Percentiles rank a stretch among this genome's conserved stretches.
phyloP scores from a whole-genome alignment of 352 stramenopile species.

The Blastocystis sp. region DNA sequence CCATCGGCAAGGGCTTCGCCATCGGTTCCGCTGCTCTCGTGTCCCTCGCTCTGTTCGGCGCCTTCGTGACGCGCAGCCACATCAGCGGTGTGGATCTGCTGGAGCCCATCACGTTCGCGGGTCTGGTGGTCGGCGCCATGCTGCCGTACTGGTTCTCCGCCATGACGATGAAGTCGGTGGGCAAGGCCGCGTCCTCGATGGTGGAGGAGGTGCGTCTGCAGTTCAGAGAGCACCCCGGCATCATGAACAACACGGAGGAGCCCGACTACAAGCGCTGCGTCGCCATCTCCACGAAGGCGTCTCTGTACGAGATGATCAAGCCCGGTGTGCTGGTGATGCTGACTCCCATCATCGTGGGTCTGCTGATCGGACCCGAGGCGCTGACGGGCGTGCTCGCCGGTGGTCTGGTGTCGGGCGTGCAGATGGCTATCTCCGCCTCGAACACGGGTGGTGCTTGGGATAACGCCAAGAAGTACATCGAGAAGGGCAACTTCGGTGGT shows the following conservation, averaged over 20 bases:
- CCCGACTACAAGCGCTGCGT: constrained; percentile 93
- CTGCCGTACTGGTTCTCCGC: constrained; percentile 99
- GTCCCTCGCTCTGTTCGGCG: constrained; percentile 95
- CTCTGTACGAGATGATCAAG: constrained; percentile 97
- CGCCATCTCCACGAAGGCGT: constrained; percentile 97
- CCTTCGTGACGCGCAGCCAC: constrained; percentile 95
- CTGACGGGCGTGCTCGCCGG: constrained; percentile 95
- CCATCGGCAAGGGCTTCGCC: constrained; percentile 98
- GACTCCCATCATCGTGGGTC: constrained; percentile 94
- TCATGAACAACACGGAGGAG: constrained; percentile 76
- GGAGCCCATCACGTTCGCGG: constrained; percentile 94
- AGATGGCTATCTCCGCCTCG: constrained; percentile 98
- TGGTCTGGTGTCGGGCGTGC: constrained; percentile 91
- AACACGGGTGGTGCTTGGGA: constrained; percentile 99
- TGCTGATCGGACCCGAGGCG: constrained; percentile 95
- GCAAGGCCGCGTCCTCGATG: constrained; percentile 96
- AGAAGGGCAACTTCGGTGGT: constrained; percentile 86
- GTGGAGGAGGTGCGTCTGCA: constrained; percentile 98
- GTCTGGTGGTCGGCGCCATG: constrained; percentile 98
- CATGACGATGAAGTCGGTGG: constrained; percentile 99
- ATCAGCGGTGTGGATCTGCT: constrained; percentile 81
- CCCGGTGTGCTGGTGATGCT: constrained; percentile 97
- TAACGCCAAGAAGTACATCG: constrained; percentile 99
- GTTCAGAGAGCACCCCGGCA: constrained; percentile 94
- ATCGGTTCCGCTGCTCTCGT: constrained; percentile 98